Evolutionary conservation across 805 yeast genomes (phyloP).

Genomic region (Yamadazyma scolyti): DNA sequence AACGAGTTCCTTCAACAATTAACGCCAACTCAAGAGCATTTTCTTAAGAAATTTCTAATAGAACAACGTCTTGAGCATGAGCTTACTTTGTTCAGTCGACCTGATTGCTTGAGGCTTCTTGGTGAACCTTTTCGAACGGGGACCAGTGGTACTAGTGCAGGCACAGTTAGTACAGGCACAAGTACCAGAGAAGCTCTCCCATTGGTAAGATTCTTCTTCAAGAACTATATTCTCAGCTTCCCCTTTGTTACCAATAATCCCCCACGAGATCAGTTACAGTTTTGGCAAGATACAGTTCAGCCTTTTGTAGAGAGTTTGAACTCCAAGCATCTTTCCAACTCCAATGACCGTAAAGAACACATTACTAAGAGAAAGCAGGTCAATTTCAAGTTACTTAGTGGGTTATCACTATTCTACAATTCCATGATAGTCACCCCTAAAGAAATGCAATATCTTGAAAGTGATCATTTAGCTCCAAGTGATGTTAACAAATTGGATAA

Average conservation of each 20-base stretch:
- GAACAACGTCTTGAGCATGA: slow-evolving; percentile 61
- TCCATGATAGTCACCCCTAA: slow-evolving; percentile 65
- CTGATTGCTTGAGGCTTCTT: slow-evolving; percentile 59
- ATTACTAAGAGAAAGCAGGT: slow-evolving; percentile 61
- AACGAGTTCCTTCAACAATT: slow-evolving; percentile 17
- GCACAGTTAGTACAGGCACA: too few relatives aligned
- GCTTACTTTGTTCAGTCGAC: slow-evolving; percentile 53
- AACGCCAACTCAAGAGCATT: slow-evolving; percentile 75
- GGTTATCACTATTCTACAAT: slow-evolving; percentile 66
- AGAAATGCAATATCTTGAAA: slow-evolving; percentile 47
- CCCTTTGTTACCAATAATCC: slow-evolving; percentile 63
- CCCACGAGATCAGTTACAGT: slow-evolving; percentile 44
- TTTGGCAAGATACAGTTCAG: slow-evolving; percentile 81
- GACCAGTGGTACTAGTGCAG: neutral
- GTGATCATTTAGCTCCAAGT: slow-evolving; percentile 30
- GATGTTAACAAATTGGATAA: slow-evolving; percentile 37
- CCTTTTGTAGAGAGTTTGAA: slow-evolving; percentile 79
- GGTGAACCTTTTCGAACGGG: slow-evolving; percentile 71
- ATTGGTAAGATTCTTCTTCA: slow-evolving; percentile 61
- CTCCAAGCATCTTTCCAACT: slow-evolving; percentile 62
- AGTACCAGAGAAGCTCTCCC: slow-evolving; percentile 60
- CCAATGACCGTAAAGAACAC: slow-evolving; percentile 72
- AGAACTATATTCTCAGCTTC: slow-evolving; percentile 59
- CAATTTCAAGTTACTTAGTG: slow-evolving; percentile 56
- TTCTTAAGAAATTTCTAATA: slow-evolving; percentile 77